Conservation (phyloP, 768 basidiomycete genomes). For the Porphyrellus cyaneotinctus region DNA sequence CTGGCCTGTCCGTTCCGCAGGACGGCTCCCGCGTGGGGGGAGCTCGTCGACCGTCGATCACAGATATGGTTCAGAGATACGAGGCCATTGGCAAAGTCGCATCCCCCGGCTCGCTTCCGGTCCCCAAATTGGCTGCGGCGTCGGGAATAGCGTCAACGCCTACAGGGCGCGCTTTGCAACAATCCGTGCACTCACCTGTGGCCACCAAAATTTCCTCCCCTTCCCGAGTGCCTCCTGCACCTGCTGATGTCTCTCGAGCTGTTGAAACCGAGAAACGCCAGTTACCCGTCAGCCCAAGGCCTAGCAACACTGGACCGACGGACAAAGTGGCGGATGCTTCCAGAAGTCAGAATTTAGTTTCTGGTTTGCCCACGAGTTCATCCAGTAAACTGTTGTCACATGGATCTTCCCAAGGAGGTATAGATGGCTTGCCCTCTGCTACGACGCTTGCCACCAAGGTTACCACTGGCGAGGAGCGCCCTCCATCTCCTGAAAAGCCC, state of each 20-base stretch:
- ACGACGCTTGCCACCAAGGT: constrained; percentile 7
- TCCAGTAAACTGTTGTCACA: constrained; percentile 21
- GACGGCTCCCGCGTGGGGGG: constrained; percentile 39
- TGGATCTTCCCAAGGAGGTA: constrained; percentile 11
- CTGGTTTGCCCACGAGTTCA: constrained; percentile 20
- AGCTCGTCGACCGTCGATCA: constrained; percentile 69
- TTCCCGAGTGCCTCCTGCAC: constrained; percentile 16
- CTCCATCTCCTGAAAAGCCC: constrained; percentile 71
- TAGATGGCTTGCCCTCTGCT: constrained; percentile 28
- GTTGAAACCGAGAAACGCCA: constrained; percentile 24
- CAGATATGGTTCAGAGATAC: constrained; percentile 81
- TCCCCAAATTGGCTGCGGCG: constrained; percentile 25
- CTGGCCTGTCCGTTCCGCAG: constrained; percentile 45
- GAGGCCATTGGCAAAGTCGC: constrained; percentile 54
- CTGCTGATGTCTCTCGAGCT: constrained; percentile 7
- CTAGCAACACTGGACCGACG: constrained; percentile 17
- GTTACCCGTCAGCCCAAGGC: constrained; percentile 3
- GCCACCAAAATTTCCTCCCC: constrained; percentile 22
- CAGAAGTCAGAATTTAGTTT: constrained; percentile 16
- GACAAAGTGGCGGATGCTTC: constrained; percentile 13
- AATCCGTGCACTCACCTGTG: constrained; percentile 21
- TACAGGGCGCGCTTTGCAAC: constrained; percentile 21
- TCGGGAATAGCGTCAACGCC: constrained; percentile 10
- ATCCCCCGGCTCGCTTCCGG: constrained; percentile 29
- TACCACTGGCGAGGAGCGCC: constrained; percentile 26